Base-by-base conservation (phyloP, 2,329 filamentous ascomycete genomes). In the Hymenoscyphus salicellus region DNA sequence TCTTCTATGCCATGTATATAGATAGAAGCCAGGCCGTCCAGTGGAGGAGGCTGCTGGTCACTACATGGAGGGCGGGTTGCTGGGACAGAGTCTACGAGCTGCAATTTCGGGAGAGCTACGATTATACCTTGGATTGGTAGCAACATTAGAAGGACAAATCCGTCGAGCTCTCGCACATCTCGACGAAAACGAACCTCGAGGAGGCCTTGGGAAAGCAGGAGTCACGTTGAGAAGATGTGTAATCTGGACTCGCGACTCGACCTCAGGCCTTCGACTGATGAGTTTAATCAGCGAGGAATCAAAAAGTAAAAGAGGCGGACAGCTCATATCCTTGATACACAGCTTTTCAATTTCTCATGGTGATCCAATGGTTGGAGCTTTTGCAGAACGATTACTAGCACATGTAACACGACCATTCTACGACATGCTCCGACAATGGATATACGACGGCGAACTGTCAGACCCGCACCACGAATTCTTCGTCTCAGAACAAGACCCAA, bases 381-480 rank as follows among this genome's bases (percentile, higher is more conserved):
- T 98, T 79, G 95, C 95, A 0, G 94, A 98, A 77, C 87, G 94
- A 28, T 82, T 99, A 32, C 83, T 99, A 5, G 84, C 85, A 5
- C 91, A 94, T 72, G 91, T 99, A 62, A 97, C 95, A 1, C 85
- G 91, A 17, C 96, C 96, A 0, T 99, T 99, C 75, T 99, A 99
- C 76, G 92, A 96, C 72, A 97, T 99, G 81, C 82, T 99, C 62
- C 88, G 93, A 62, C 90, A 92, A 72, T 99, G 95, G 95, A 97
- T 99, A 60, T 99, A 99, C 74, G 94, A 99, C 73, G 95, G 95
- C 66, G 96, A 99, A 80, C 84, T 99, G 16, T 93, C 92, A n/a
- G 95, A 99, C 77, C 95, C 96, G 0, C 97, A 93, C 73, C 84
- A 88, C 63, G 95, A 99, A 74, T 99, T 99, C 78, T 98, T 99